A percentile compares a stretch with the other conserved stretches of the same genome.
Evolutionary conservation across 2,329 filamentous ascomycete genomes (phyloP).

Genomic region (Paraconiothyrium brasiliense): DNA sequence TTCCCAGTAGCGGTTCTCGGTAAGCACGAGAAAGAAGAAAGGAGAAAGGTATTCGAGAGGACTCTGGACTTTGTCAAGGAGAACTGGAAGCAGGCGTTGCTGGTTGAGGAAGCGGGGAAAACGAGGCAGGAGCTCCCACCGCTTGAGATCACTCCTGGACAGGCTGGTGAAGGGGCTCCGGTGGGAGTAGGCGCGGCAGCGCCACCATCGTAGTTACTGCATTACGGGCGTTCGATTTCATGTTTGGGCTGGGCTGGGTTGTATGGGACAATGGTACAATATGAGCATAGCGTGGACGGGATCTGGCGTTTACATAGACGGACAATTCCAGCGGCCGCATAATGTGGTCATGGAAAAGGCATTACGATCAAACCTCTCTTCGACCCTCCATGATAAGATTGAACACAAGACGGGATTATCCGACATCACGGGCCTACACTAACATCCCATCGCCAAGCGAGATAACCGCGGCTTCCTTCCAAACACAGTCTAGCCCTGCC

Average conservation of each 20-base stretch:
- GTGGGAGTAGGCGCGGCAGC: not conserved
- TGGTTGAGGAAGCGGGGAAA: constrained; percentile 24
- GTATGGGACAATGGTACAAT: not conserved
- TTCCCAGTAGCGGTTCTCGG: constrained; percentile 51
- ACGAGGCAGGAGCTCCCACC: constrained; percentile 28
- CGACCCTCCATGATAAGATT: not conserved
- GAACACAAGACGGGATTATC: no score
- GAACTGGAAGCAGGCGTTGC: constrained; percentile 43
- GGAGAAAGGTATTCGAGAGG: constrained; percentile 47
- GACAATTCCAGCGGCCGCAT: not conserved
- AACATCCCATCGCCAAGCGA: constrained; percentile 6
- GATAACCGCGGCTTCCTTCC: constrained; percentile 14
- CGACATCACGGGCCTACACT: not conserved
- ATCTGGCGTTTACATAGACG: constrained; percentile 4
- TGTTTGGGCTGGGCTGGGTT: not conserved
- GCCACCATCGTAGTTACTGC: not conserved
- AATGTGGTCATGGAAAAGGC: not conserved
- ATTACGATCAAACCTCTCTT: not conserved
- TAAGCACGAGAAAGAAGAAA: constrained; percentile 50
- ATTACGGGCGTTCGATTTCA: not conserved
- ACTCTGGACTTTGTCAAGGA: constrained; percentile 50
- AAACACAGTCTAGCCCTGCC: constrained; percentile 2
- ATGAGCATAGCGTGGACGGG: constrained; percentile 4
- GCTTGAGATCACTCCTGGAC: constrained; percentile 28
- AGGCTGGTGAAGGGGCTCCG: not conserved